phyloP scores from a whole-genome alignment of 1,284 basidiomycete species.

The Cryptococcus sp. region DNA sequence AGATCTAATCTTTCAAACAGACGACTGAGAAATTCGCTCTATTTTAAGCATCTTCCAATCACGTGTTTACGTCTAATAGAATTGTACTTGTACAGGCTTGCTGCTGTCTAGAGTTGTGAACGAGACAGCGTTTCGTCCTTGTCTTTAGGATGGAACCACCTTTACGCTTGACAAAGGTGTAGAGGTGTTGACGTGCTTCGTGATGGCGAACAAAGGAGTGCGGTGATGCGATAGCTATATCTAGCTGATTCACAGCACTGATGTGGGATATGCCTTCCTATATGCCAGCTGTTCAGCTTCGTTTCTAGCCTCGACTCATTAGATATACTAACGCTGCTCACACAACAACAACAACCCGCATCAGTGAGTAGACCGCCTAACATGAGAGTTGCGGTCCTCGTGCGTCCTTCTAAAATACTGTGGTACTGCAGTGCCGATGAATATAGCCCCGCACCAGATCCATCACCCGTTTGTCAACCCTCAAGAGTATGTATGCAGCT shows the following conservation, averaged over 20 bases:
- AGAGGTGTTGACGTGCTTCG: too few relatives aligned
- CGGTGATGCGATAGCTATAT: neutral
- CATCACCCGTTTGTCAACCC: conserved; percentile 46
- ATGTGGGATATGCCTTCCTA: neutral
- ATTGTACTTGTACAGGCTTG: too few relatives aligned
- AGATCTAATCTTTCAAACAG: too few relatives aligned
- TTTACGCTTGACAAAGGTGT: too few relatives aligned
- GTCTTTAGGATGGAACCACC: too few relatives aligned
- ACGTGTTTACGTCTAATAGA: too few relatives aligned
- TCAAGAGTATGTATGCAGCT: conserved; percentile 32
- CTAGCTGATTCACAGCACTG: neutral
- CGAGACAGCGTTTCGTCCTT: too few relatives aligned
- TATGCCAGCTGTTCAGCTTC: neutral
- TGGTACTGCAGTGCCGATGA: conserved; percentile 23
- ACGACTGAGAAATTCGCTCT: too few relatives aligned
- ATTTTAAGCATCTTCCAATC: too few relatives aligned
- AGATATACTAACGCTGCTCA: neutral
- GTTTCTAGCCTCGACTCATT: neutral
- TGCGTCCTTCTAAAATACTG: neutral
- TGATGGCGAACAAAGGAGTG: neutral
- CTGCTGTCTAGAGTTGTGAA: too few relatives aligned
- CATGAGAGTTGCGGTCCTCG: neutral
- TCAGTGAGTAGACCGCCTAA: neutral
- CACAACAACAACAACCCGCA: neutral
- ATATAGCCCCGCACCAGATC: conserved; percentile 36